Percentiles rank a stretch among this genome's conserved stretches.
Conservation (phyloP, 805 yeast species). For the Ogataea pilisensis region DNA sequence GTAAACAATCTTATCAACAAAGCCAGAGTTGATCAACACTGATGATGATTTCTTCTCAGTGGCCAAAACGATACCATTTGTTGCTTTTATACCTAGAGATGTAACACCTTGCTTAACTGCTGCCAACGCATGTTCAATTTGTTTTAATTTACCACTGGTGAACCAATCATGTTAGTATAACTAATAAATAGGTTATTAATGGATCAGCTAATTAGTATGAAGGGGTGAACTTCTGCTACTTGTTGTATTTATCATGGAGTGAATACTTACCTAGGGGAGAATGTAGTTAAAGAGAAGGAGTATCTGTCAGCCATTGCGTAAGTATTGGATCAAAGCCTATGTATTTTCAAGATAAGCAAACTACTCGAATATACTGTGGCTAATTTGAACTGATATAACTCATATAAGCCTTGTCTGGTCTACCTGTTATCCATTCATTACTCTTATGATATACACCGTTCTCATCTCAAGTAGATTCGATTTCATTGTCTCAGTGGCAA, state of each 20-base stretch:
- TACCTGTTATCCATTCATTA: too few species aligned
- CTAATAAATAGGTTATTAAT: too few species aligned
- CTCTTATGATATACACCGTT: too few species aligned
- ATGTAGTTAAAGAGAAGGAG: conserved; percentile 94
- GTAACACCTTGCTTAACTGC: conserved; percentile 99
- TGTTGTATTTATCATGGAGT: too few species aligned
- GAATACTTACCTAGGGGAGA: conserved; percentile 81
- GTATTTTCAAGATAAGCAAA: too few species aligned
- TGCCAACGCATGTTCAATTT: conserved; percentile 94
- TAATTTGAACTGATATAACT: too few species aligned
- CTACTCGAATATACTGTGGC: too few species aligned
- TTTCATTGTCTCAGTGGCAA: conserved; percentile 1
- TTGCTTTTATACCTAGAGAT: conserved; percentile 87
- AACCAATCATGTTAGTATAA: conserved; percentile 4
- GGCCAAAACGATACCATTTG: conserved; percentile 94
- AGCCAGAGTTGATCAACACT: conserved; percentile 66
- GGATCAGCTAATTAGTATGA: too few species aligned
- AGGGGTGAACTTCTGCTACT: too few species aligned
- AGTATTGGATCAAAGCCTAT: too few species aligned
- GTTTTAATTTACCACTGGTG: conserved; percentile 88
- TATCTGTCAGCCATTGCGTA: conserved; percentile 89
- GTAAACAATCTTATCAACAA: conserved; percentile 70
- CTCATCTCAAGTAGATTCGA: too few species aligned
- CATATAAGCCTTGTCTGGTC: too few species aligned
- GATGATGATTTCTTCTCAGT: conserved; percentile 91